Percentiles rank a stretch among this genome's conserved stretches.
Conservation (phyloP, 371 early-diverging fungal species). For the Circinella umbellata region DNA sequence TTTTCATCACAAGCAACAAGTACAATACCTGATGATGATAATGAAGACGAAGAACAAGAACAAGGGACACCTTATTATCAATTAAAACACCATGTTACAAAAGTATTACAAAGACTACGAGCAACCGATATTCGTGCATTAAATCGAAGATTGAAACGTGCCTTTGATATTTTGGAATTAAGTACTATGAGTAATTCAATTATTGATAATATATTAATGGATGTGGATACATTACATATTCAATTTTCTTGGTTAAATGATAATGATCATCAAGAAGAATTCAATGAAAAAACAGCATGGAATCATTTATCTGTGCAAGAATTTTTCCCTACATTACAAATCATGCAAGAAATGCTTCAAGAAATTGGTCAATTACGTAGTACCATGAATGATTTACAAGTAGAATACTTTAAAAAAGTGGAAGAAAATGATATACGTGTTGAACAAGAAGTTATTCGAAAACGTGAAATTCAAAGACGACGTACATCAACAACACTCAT, state of each 20-base stretch:
- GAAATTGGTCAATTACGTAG: slow-evolving; percentile 68
- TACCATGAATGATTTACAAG: slow-evolving; percentile 73
- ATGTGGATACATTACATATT: slow-evolving; percentile 56
- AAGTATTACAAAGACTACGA: slow-evolving; percentile 48
- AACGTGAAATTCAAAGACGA: slow-evolving; percentile 17
- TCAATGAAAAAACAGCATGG: slow-evolving; percentile 13
- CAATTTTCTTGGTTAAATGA: slow-evolving; percentile 62
- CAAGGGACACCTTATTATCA: slow-evolving; percentile 17
- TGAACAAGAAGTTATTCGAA: slow-evolving; percentile 55
- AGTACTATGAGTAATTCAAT: slow-evolving; percentile 77
- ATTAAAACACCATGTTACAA: slow-evolving; percentile 25
- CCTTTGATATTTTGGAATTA: slow-evolving; percentile 75
- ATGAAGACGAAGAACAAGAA: slow-evolving; percentile 3
- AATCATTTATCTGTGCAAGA: slow-evolving; percentile 37
- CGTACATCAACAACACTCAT: background rate
- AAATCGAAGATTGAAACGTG: slow-evolving; percentile 60
- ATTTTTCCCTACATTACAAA: slow-evolving; percentile 60
- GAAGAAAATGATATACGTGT: slow-evolving; percentile 54
- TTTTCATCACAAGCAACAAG: slow-evolving; percentile 17
- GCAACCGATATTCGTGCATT: slow-evolving; percentile 64
- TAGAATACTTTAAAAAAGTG: slow-evolving; percentile 73
- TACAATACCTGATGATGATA: background rate
- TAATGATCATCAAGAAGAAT: slow-evolving; percentile 7
- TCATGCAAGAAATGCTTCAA: slow-evolving; percentile 65
- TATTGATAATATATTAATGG: slow-evolving; percentile 69